Conservation (phyloP, 1,284 basidiomycete genomes). For the Ceratobasidium sp. region DNA sequence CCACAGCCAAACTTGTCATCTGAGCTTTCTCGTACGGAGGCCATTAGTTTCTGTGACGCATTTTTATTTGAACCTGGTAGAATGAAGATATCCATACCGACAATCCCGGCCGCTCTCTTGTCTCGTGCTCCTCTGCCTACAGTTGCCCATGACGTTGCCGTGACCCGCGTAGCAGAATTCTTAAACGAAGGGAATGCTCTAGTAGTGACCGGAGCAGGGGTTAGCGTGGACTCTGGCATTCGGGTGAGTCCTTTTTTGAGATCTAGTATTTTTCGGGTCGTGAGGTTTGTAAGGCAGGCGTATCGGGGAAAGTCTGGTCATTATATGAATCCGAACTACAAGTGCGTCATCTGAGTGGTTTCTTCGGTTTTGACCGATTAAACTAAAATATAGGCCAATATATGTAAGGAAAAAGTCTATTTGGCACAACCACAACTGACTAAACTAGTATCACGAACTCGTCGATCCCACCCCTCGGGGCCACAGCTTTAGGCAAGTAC, state of each 20-base stretch:
- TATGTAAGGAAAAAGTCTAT: slow-evolving; percentile 52
- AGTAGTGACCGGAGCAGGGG: slow-evolving; percentile 87
- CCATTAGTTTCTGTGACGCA: background rate
- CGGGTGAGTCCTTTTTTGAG: slow-evolving; percentile 55
- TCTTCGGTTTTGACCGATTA: too few relatives aligned
- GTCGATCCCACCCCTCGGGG: slow-evolving; percentile 73
- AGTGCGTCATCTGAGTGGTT: slow-evolving; percentile 60
- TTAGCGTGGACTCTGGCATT: slow-evolving; percentile 92
- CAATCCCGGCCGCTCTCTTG: slow-evolving; percentile 68
- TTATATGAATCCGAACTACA: slow-evolving; percentile 91
- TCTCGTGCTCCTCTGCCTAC: slow-evolving; percentile 52
- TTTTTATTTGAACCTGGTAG: background rate
- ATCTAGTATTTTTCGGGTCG: background rate
- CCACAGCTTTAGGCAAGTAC: slow-evolving; percentile 64
- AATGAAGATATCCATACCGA: slow-evolving; percentile 84
- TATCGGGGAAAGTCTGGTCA: slow-evolving; percentile 83
- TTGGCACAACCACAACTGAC: background rate
- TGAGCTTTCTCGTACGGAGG: background rate
- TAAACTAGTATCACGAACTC: slow-evolving; percentile 76
- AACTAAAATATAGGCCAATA: slow-evolving; percentile 57
- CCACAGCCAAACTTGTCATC: background rate
- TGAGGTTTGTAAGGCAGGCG: slow-evolving; percentile 47
- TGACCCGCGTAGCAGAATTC: slow-evolving; percentile 71
- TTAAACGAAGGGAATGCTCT: slow-evolving; percentile 71
- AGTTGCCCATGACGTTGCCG: slow-evolving; percentile 62